Conservation (phyloP, 1,139 yeast genomes). For the Scheffersomyces illinoinensis region DNA sequence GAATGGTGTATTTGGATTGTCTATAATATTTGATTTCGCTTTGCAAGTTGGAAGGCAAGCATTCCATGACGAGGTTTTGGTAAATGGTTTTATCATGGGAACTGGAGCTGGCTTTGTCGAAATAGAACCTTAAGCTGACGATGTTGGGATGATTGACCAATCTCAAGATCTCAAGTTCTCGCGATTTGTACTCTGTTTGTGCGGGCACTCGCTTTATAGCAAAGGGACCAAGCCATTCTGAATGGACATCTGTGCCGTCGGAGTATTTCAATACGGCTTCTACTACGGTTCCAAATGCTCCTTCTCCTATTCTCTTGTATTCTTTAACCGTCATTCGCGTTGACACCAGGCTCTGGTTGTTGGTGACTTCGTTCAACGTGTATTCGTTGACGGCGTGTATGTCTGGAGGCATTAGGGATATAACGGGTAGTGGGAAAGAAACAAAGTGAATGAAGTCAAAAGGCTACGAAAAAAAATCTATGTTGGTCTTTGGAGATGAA, state of each 20-base stretch:
- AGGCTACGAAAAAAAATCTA: neutral
- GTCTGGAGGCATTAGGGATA: neutral
- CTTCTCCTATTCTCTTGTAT: constrained; percentile 75
- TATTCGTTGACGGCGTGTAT: constrained; percentile 21
- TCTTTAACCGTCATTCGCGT: constrained; percentile 70
- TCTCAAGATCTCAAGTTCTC: constrained; percentile 75
- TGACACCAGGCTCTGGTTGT: constrained; percentile 53
- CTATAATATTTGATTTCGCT: constrained; percentile 71
- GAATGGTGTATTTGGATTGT: constrained; percentile 61
- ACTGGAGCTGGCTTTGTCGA: constrained; percentile 58
- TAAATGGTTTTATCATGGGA: constrained; percentile 62
- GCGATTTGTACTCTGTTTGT: constrained; percentile 77
- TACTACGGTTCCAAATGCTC: constrained; percentile 82
- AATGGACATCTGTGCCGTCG: constrained; percentile 9
- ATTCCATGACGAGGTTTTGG: constrained; percentile 83
- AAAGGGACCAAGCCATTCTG: constrained; percentile 71
- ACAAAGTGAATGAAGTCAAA: neutral
- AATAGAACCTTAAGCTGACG: constrained; percentile 63
- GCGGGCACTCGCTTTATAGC: constrained; percentile 84
- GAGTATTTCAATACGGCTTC: constrained; percentile 59
- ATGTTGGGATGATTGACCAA: constrained; percentile 79
- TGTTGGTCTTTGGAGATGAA: neutral
- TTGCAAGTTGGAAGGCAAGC: constrained; percentile 78
- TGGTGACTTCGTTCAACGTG: constrained; percentile 57
- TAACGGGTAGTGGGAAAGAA: neutral